Evolutionary conservation across 192 early-diverging fungal species (phyloP), one percentile per base, ranked within the genome.

Genomic region (Dissophora globulifera): DNA sequence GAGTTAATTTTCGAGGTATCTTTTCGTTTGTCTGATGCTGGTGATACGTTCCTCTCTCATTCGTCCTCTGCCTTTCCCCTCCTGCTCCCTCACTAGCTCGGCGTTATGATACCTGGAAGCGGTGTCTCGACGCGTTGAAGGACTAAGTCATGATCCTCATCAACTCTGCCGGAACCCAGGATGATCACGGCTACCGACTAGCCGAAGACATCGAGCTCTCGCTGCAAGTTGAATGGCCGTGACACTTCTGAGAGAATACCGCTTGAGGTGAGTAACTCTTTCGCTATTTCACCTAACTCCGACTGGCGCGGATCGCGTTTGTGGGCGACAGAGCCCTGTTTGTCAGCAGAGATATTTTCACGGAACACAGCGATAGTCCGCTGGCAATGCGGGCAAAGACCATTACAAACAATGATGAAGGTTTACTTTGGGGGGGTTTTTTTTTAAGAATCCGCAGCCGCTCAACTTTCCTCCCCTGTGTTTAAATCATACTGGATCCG

Each of bases 271-370:
- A 80, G 4, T 85, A 83, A 43, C 79, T 98, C 0, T 26, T 86
- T n/a, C 45, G 41, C 2, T 81, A 86, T 45, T 87, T 93, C 53
- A 32, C 57, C 13, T 50, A 50, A 1, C 50, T 67, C 10, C 32
- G 60, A 4, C 81, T 91, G 0, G 11, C 38, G 2, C 62, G 85
- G 41, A 83, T 95, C 19, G 93, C 87, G 0, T 87, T 97, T 52
- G 88, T 95, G 1, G 96, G 96, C 25, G 96, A 97, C 67, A 87
- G 96, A 5, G 76, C 94, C 22, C 70, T 93, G 13, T 97, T 94
- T 0, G 95, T 92, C 64, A 91, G 87, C 0, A 82, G 58, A 1
- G 59, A 91, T 19, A 86, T 95, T 9, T 78, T 96, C 20, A 87
- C 92, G 0, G 81, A 82, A 31, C 67, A 91, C 67, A 89, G 91